These are phyloP conservation scores for Calonectria henricotiae DNA, from an alignment of 2,329 filamentous ascomycete species.

Conservation along the genomic window DNA sequence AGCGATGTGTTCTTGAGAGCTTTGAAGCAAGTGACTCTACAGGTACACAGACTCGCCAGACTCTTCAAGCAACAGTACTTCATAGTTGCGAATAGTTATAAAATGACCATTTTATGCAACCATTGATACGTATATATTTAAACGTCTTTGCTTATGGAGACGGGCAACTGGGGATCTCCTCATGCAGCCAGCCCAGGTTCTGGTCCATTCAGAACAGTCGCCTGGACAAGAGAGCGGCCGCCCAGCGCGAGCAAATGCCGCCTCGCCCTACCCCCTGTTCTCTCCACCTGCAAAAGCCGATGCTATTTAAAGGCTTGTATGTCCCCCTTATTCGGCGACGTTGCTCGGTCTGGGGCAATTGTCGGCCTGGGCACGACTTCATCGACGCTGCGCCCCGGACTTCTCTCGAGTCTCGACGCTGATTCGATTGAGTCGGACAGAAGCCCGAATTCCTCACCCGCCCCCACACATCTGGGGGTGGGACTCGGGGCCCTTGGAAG, in stretches of 20 bases:
- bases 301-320: background rate
- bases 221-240: background rate
- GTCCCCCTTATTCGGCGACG: background rate
- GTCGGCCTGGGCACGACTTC: background rate
- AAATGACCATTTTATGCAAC: no score
- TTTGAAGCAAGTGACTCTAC: background rate
- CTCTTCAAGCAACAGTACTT: no score
- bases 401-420: constrained; percentile 20
- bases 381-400: constrained; percentile 11
- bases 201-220: no score
- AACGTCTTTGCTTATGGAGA: no score
- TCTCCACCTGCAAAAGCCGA: background rate
- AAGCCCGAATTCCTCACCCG: constrained; percentile 37
- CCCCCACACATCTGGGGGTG: constrained; percentile 42
- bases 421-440: constrained; percentile 38
- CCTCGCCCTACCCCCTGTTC: background rate
- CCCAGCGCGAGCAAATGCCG: constrained; percentile 1
- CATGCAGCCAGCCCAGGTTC: background rate
- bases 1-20: background rate
- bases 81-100: no score
- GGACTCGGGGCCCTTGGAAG: background rate
- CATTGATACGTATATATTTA: no score
- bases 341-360: constrained; percentile 1
- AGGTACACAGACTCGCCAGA: background rate
- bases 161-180: background rate